Evolutionary conservation across 768 basidiomycete genomes (phyloP).

Genomic region (Termitomyces eurrhizus): DNA sequence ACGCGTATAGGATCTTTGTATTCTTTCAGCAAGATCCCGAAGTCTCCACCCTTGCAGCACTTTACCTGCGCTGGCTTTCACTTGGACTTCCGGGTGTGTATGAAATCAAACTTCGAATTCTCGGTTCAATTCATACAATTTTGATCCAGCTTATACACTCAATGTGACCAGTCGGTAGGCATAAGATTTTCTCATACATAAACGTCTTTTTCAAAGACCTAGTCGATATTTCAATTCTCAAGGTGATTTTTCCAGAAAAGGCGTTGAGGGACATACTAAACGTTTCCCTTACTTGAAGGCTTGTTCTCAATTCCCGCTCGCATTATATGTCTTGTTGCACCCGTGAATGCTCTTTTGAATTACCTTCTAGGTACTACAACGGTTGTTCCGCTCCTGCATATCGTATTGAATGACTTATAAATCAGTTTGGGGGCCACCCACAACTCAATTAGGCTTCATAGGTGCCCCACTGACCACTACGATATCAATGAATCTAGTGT

Average conservation of each 20-base stretch:
- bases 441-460: slow-evolving; percentile 79
- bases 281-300: slow-evolving; percentile 32
- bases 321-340: slow-evolving; percentile 77
- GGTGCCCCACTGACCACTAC: slow-evolving; percentile 90
- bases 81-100: slow-evolving; percentile 66
- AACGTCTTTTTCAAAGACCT: not conserved
- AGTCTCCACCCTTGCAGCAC: slow-evolving; percentile 68
- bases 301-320: slow-evolving; percentile 85
- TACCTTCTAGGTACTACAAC: slow-evolving; percentile 50
- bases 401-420: not conserved
- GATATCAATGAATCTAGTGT: slow-evolving; percentile 79
- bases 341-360: slow-evolving; percentile 78
- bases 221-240: slow-evolving; percentile 85
- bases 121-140: not conserved
- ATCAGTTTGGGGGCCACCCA: slow-evolving; percentile 75
- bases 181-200: not conserved
- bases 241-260: slow-evolving; percentile 31
- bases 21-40: slow-evolving; percentile 75
- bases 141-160: slow-evolving; percentile 39
- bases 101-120: not conserved
- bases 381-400: not conserved
- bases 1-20: slow-evolving; percentile 74
- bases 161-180: slow-evolving; percentile 43
- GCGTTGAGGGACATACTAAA: not conserved
- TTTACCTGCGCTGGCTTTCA: slow-evolving; percentile 72